These are phyloP conservation scores for Calonectria honghensis DNA, from an alignment of 2,329 filamentous ascomycete genomes.

Conservation along the genomic window DNA sequence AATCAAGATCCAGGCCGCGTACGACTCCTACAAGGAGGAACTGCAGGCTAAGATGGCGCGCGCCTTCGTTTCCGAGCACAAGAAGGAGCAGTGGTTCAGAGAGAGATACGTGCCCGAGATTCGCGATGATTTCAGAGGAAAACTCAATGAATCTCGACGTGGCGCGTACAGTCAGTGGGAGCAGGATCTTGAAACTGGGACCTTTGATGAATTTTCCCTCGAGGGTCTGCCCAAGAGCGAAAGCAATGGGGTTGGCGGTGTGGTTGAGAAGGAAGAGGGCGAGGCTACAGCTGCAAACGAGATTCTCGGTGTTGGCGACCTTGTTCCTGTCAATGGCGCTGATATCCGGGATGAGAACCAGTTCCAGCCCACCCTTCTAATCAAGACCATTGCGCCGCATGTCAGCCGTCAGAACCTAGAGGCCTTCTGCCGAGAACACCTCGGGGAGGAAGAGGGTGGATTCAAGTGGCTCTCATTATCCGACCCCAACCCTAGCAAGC, in stretches of 20 bases:
- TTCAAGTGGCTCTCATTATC: conserved; percentile 98
- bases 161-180: conserved; percentile 91
- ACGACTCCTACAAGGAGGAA: conserved; percentile 81
- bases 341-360: conserved; percentile 93
- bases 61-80: conserved; percentile 92
- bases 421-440: conserved; percentile 93
- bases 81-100: conserved; percentile 97
- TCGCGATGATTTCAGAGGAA: conserved; percentile 82
- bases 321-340: conserved; percentile 87
- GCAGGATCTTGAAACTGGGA: conserved; percentile 86
- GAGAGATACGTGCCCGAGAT: conserved; percentile 94
- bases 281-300: conserved; percentile 94
- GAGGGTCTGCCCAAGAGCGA: conserved; percentile 96
- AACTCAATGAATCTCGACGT: conserved; percentile 87
- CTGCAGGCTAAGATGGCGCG: conserved; percentile 88
- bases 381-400: conserved; percentile 98
- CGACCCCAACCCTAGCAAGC: conserved; percentile 96
- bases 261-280: conserved; percentile 95
- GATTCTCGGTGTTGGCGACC: conserved; percentile 92
- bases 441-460: conserved; percentile 92
- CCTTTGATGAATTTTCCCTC: conserved; percentile 95
- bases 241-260: conserved; percentile 88
- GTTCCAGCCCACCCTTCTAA: conserved; percentile 92
- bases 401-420: conserved; percentile 96
- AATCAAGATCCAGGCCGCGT: conserved; percentile 83